phyloP scores from a whole-genome alignment of 192 early-diverging fungal species.

The Glomus cerebriforme region DNA sequence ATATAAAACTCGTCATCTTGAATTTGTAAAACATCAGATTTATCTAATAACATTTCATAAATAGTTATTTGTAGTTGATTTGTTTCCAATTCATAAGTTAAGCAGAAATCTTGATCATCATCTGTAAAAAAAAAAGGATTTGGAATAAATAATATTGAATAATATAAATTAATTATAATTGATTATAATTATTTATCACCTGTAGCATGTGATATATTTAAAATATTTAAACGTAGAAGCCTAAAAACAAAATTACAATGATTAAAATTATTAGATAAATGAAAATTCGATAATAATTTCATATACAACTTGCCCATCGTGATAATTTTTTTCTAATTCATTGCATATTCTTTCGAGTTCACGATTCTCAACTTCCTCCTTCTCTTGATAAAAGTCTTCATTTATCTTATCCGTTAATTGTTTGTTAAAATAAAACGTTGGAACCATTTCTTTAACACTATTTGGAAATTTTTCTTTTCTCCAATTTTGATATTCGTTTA shows the following conservation, averaged over 20 bases:
- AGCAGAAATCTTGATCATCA: too few species aligned
- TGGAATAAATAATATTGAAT: too few species aligned
- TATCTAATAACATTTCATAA: neutral
- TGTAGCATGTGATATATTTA: too few species aligned
- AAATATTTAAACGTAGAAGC: neutral
- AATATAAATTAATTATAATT: too few species aligned
- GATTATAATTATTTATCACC: too few species aligned
- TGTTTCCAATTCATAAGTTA: neutral
- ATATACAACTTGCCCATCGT: neutral
- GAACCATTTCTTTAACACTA: neutral
- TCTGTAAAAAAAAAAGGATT: too few species aligned
- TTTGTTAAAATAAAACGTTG: neutral
- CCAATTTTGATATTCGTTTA: neutral
- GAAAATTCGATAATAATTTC: neutral
- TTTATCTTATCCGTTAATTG: neutral
- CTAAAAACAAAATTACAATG: neutral
- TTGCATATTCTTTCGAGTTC: neutral
- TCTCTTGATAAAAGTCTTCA: neutral
- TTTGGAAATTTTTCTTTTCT: neutral
- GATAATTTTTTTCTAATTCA: neutral
- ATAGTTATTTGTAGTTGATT: neutral
- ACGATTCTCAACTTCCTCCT: neutral
- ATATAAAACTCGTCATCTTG: neutral
- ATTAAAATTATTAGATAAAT: neutral
- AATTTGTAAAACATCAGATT: neutral